Percentiles rank a stretch among this genome's conserved stretches.
Conservation (phyloP, 805 yeast genomes). For the Yarrowia keelungensis region DNA sequence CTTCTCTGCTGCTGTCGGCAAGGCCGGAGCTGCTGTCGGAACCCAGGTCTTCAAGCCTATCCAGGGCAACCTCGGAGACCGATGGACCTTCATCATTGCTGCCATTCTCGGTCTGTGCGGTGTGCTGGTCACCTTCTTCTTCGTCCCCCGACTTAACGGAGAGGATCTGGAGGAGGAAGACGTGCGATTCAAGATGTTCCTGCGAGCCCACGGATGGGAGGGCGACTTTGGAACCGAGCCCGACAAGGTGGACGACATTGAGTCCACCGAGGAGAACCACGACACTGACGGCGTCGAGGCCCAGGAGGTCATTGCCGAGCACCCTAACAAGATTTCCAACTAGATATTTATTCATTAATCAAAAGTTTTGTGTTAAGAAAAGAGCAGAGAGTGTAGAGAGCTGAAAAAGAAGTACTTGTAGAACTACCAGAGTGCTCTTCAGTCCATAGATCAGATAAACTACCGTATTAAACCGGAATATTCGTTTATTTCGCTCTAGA, state of each 20-base stretch:
- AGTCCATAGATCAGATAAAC: neutral
- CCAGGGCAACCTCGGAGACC: conserved; percentile 65
- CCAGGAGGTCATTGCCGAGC: neutral
- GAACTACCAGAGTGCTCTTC: no score
- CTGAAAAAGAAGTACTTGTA: no score
- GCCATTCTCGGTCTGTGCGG: conserved; percentile 75
- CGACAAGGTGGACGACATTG: conserved; percentile 20
- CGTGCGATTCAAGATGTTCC: conserved; percentile 64
- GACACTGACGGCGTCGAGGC: neutral
- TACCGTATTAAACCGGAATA: neutral
- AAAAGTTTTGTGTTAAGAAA: conserved; percentile 4
- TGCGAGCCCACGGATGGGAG: conserved; percentile 65
- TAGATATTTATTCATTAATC: conserved; percentile 14
- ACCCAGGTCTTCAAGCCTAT: conserved; percentile 76
- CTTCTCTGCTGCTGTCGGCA: conserved; percentile 78
- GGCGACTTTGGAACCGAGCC: conserved; percentile 52
- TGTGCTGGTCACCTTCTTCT: conserved; percentile 62
- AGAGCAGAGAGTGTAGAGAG: neutral
- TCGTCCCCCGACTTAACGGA: conserved; percentile 71
- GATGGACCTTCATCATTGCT: conserved; percentile 81
- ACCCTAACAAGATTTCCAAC: neutral
- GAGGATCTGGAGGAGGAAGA: conserved; percentile 75
- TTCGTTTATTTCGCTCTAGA: no score
- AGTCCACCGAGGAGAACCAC: conserved; percentile 1
- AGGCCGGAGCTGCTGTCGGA: conserved; percentile 86